A percentile compares a stretch with the other conserved stretches of the same genome.
Evolutionary conservation across 495 filamentous ascomycete genomes (phyloP).

Genomic region (Trichoderma virens): DNA sequence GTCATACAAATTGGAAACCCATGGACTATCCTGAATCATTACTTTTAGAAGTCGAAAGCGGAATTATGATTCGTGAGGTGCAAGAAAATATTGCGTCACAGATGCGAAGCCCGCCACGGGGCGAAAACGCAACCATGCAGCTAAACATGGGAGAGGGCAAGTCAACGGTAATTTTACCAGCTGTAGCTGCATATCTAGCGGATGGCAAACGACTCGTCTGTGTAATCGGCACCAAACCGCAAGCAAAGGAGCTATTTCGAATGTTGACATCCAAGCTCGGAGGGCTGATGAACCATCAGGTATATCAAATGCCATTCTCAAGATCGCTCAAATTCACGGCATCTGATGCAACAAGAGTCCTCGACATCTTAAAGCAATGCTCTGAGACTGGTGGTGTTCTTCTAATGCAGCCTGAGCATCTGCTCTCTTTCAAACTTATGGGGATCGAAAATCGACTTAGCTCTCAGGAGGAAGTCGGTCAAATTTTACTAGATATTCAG

Average conservation of each 20-base stretch:
- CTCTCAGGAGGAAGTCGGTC: slow-evolving; percentile 19
- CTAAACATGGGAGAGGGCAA: slow-evolving; percentile 75
- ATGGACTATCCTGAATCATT: slow-evolving; percentile 47
- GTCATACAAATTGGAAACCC: slow-evolving; percentile 47
- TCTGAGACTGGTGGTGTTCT: slow-evolving; percentile 42
- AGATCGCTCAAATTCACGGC: slow-evolving; percentile 33
- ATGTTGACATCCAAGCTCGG: slow-evolving; percentile 53
- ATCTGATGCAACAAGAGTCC: slow-evolving; percentile 23
- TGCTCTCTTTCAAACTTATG: slow-evolving; percentile 62
- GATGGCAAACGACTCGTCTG: slow-evolving; percentile 44
- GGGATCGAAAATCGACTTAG: slow-evolving; percentile 43
- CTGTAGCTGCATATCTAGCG: slow-evolving; percentile 49
- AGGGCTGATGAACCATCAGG: slow-evolving; percentile 46
- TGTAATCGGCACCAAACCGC: slow-evolving; percentile 55
- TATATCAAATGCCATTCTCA: slow-evolving; percentile 59
- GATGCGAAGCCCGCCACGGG: slow-evolving; percentile 48
- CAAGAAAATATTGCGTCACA: slow-evolving; percentile 49
- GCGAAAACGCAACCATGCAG: slow-evolving; percentile 51
- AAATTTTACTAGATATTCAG: slow-evolving; percentile 33
- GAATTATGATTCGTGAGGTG: slow-evolving; percentile 52
- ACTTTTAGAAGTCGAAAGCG: slow-evolving; percentile 56
- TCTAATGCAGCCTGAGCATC: slow-evolving; percentile 59
- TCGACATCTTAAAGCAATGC: slow-evolving; percentile 39
- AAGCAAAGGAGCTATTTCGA: slow-evolving; percentile 55
- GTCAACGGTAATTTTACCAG: slow-evolving; percentile 61